Evolutionary conservation across 805 yeast genomes (phyloP), one percentile per base, ranked within the genome.

Genomic region (Candida caryicola): DNA sequence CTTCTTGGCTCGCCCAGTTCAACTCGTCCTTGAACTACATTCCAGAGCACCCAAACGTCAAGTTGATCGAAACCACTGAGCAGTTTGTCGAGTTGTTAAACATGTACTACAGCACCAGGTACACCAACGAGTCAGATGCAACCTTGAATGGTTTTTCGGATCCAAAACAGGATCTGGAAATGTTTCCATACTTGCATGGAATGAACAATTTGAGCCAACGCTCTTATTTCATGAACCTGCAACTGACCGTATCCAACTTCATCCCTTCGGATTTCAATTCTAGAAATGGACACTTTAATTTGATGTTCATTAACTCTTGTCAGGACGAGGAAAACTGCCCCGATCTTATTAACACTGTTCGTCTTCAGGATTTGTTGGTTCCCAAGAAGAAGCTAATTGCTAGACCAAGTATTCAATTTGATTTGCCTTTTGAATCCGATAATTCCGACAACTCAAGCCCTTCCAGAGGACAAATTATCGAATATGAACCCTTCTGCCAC

Each of bases 111-210:
- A 23, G 18, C 7, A 23, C 28, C 2, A 25, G 49, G 14, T 40
- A 37, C 18, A n/a, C 14, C 15, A 23, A 4, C 13, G 7, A 9
- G n/a, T 19, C 33, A 15, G 13, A 23, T 26, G 9, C 23, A 28
- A 17, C 28, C 16, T 15, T 23, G 21, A 21, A 28, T 8, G n/a
- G 17, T 6, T 8, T 19, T 14, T 5, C 25, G 10, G 10, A 7
- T 21, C 7, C 25, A 10, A 21, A 21, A 21, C 25, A 21, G 9
- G 25, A 21, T 7, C 15, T 21, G 15, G 43, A 42, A 6, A 38
- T 64, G 46, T 64, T 65, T 39, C 71, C 71, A 2, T 64, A 57
- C 41, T 51, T 65, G 31, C 68, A 64, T 45, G 69, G 68, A 1
- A 45, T 63, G 25, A 48, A 47, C 31, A 51, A 48, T 30, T 29